A percentile compares a stretch with the other conserved stretches of the same genome.
phyloP scores from a whole-genome alignment of 2,329 filamentous ascomycete species.

The Tolypocladium cylindrosporum region DNA sequence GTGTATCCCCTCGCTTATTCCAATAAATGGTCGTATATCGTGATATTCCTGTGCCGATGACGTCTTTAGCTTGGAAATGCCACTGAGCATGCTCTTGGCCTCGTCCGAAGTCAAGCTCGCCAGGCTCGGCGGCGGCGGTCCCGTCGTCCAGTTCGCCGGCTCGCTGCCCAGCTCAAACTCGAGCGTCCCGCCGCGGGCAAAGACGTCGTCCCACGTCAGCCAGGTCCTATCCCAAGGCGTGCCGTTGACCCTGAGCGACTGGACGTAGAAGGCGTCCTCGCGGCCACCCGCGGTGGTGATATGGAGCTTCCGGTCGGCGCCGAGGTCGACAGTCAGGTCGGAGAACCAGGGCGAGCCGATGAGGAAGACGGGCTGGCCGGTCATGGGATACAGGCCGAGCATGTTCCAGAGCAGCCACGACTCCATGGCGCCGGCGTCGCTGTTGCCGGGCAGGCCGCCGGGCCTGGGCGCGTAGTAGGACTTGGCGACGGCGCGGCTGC shows the following conservation, averaged over 20 bases:
- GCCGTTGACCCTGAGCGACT: constrained; percentile 57
- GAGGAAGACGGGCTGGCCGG: constrained; percentile 58
- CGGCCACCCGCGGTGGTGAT: constrained; percentile 43
- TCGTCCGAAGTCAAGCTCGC: constrained; percentile 20
- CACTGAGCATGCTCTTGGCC: constrained; percentile 6
- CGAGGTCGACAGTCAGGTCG: constrained; percentile 49
- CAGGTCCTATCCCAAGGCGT: constrained; percentile 51
- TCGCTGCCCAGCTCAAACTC: constrained; percentile 52
- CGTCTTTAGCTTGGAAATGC: neutral
- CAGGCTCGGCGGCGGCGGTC: constrained; percentile 50
- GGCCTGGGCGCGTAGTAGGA: constrained; percentile 45
- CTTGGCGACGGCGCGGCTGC: constrained; percentile 49
- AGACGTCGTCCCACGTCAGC: constrained; percentile 57
- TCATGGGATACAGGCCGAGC: constrained; percentile 58
- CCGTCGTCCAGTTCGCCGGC: constrained; percentile 46
- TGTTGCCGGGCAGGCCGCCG: constrained; percentile 56
- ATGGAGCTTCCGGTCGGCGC: constrained; percentile 38
- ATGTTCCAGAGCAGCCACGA: constrained; percentile 60
- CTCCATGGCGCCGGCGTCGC: constrained; percentile 64
- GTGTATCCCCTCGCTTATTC: neutral
- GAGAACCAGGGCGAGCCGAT: constrained; percentile 54
- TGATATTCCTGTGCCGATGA: neutral
- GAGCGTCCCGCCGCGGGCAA: constrained; percentile 50
- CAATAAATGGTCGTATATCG: neutral
- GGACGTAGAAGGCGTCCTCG: constrained; percentile 48